Conservation (phyloP, 1,139 yeast species). For the Insectozyma bohioensis region DNA sequence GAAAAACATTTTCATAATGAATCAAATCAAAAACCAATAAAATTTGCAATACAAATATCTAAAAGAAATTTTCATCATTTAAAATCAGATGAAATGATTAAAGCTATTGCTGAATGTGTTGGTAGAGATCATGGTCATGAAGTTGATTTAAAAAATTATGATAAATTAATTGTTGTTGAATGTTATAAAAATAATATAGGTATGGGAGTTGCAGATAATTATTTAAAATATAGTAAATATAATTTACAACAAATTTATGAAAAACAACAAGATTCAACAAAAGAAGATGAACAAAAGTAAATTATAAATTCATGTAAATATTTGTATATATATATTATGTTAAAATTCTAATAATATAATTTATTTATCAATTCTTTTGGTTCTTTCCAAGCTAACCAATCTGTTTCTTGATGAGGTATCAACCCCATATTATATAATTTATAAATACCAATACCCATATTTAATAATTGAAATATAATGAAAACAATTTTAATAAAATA, state of each 20-base stretch:
- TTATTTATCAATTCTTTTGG: conserved; percentile 33
- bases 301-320: too few relatives aligned
- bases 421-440: conserved; percentile 87
- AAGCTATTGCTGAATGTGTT: conserved; percentile 67
- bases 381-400: conserved; percentile 87
- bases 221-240: conserved; percentile 52
- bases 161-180: conserved; percentile 77
- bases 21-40: conserved; percentile 46
- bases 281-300: neutral
- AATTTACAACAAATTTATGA: conserved; percentile 67
- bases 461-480: conserved; percentile 60
- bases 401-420: conserved; percentile 82
- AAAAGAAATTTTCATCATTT: conserved; percentile 76
- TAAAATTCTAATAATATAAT: conserved; percentile 5
- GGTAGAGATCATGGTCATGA: conserved; percentile 70
- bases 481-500: conserved; percentile 34
- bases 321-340: conserved; percentile 3
- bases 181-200: conserved; percentile 85
- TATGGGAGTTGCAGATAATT: conserved; percentile 72
- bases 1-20: conserved; percentile 66
- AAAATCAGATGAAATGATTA: conserved; percentile 67
- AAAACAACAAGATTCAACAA: conserved; percentile 23
- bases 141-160: conserved; percentile 80
- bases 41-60: conserved; percentile 81
- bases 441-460: conserved; percentile 78